Base-by-base conservation (phyloP, 257 asterid species). In the Leptodermis oblonga region DNA sequence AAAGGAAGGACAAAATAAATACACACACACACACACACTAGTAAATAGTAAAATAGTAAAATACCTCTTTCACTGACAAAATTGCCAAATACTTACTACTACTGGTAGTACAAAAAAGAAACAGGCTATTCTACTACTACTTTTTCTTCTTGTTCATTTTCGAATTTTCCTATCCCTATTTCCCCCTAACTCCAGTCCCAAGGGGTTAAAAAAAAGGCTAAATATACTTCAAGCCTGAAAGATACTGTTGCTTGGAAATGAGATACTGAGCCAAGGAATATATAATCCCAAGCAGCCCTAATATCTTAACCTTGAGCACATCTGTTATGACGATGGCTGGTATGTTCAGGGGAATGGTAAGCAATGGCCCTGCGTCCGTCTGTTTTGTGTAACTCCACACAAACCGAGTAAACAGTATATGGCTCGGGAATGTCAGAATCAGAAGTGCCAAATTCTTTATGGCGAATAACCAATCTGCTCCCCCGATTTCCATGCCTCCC, bases 381-480 rank as follows among this genome's bases (percentile, higher is more conserved):
- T 82, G 92, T 69, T 86, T 89, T 14, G 88, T 81, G 86, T 78
- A 85, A 87, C 96, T 89, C 98, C 99, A 94, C 49, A 94, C 98
- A 53, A 94, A 94, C 6, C 88, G 82, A 73, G 88, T 92, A 80
- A 94, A 94, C 18, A 94, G 93, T 72, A 94, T 94, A 41, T 94
- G 99, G 76, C 96, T 82, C 8, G 98, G 99, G 70, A 94, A 84
- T 25, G 96, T 94, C 20, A 87, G 83, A 34, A 94, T 73, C 5
- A 94, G 98, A 17, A 92, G 87, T 45, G 98, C 97, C 69, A 91
- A 36, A 78, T 94, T 94, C 93, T 91, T 91, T 46, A 94, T 95
- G 0, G 87, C 95, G 71, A 87, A 94, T 13, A 89, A 78, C 98
- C 98, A 94, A 80, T 85, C 95, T 4, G 92, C 84, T 39, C 97